Evolutionary conservation across 1,284 basidiomycete species (phyloP), one percentile per base, ranked within the genome.

Genomic region (Exobasidium cylindrosporum): DNA sequence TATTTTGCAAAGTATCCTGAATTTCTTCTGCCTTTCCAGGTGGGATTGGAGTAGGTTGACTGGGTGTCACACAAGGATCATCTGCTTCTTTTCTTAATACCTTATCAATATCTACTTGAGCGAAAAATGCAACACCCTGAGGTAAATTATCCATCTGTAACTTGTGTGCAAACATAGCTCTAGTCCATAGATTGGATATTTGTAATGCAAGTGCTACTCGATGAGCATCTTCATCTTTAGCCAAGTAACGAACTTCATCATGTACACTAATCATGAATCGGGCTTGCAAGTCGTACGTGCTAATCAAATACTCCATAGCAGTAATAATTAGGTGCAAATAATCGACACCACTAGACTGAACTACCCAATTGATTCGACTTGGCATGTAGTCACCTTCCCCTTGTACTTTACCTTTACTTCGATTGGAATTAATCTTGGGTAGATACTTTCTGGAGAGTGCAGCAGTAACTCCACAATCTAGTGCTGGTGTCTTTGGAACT

Each of bases 301-400:
- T 78, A 65, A 89, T 87, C 23, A 98, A 86, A 81, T 97, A 86
- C 65, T 95, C 88, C 93, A 98, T 97, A 1, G 92, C 86, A 29
- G 94, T 90, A 74, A 98, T 92, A 62, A 98, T 86, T 53, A 99
- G 86, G 76, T 98, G 95, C 13, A 98, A 87, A 77, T 99, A 98
- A 82, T 98, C 95, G 46, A 98, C 95, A 23, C 95, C 96, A 0
- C 92, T 97, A 5, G 92, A 96, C 79, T 98, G 96, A 5, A 99
- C 96, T 54, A 96, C 96, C 96, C 96, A 98, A 79, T 99, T 99
- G 83, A 98, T 95, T 28, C 95, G 87, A 13, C 92, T 95, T 0
- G 96, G 90, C 86, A 98, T 89, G 81, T 91, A 98, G 70, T 95
- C 91, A 0, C 88, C 83, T 21, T 89, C 89, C 3, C n/a, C 54